A percentile compares a stretch with the other conserved stretches of the same genome.
phyloP scores from a whole-genome alignment of 2,329 filamentous ascomycete genomes.

The Aureobasidium sp. region DNA sequence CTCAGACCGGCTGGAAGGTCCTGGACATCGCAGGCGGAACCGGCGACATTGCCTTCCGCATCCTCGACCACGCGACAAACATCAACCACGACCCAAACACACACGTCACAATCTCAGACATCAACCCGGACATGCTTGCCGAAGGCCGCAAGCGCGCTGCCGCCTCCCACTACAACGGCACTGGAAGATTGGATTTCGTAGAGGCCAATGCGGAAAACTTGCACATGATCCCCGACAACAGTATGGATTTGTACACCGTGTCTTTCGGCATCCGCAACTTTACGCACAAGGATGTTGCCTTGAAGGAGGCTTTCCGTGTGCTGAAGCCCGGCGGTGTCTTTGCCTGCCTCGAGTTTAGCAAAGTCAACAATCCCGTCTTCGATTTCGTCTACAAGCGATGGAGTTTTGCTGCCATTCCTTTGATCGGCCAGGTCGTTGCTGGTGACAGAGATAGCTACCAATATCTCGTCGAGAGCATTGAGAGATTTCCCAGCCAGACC shows the following conservation, averaged over 20 bases:
- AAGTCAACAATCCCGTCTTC: constrained; percentile 70
- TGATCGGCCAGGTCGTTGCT: constrained; percentile 92
- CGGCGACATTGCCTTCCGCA: constrained; percentile 94
- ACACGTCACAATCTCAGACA: constrained; percentile 86
- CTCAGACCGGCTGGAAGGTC: constrained; percentile 60
- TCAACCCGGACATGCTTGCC: constrained; percentile 89
- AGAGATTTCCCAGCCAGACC: constrained; percentile 79
- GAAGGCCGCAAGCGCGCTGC: constrained; percentile 77
- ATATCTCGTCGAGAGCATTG: constrained; percentile 97
- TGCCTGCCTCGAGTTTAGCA: constrained; percentile 91
- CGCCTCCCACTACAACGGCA: constrained; percentile 51
- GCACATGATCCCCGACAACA: constrained; percentile 55
- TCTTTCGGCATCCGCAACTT: constrained; percentile 98
- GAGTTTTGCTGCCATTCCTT: constrained; percentile 88
- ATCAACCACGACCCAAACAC: constrained; percentile 75
- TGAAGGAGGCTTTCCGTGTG: constrained; percentile 78
- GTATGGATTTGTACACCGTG: constrained; percentile 93
- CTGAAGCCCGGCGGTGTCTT: constrained; percentile 93
- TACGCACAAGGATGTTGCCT: constrained; percentile 76
- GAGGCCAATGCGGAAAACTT: constrained; percentile 86
- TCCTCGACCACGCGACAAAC: constrained; percentile 78
- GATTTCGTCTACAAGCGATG: constrained; percentile 88
- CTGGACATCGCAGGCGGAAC: constrained; percentile 96
- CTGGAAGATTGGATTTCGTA: constrained; percentile 60
- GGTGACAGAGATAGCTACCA: constrained; percentile 95